These are phyloP conservation scores for Peronospora farinosa DNA, from an alignment of 352 stramenopile genomes.

Conservation along the genomic window DNA sequence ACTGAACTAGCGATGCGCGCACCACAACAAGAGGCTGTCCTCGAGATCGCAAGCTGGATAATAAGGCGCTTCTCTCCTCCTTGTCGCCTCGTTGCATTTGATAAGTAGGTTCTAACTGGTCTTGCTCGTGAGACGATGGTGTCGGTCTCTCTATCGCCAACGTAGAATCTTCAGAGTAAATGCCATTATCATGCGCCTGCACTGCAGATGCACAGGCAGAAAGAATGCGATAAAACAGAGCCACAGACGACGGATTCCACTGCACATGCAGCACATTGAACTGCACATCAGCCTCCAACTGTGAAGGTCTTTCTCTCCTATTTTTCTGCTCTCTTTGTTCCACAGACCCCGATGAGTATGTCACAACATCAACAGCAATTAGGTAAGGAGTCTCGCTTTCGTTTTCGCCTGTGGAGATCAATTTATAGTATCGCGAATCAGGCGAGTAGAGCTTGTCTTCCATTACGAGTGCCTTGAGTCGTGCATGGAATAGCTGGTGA, in stretches of 20 bases:
- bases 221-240: constrained; percentile 63
- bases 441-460: constrained; percentile 56
- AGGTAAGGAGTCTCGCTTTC: constrained; percentile 29
- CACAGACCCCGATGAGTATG: constrained; percentile 25
- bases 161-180: constrained; percentile 10
- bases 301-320: constrained; percentile 5
- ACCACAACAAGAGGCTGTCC: constrained; percentile 30
- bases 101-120: not conserved
- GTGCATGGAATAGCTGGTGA: constrained; percentile 44
- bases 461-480: constrained; percentile 53
- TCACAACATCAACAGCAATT: constrained; percentile 43
- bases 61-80: constrained; percentile 1
- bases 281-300: constrained; percentile 49
- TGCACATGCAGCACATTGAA: constrained; percentile 74
- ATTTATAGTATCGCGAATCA: constrained; percentile 46
- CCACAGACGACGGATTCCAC: constrained; percentile 82
- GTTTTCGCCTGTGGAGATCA: constrained; percentile 53
- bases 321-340: constrained; percentile 4
- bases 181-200: constrained; percentile 30
- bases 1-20: constrained; percentile 59
- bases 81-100: not conserved
- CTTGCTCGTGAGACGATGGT: not conserved
- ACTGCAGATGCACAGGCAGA: constrained; percentile 51
- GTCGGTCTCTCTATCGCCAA: not conserved
- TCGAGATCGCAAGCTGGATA: constrained; percentile 12